Base-by-base conservation (phyloP, 1,284 basidiomycete species). In the Cystobasidium sp. region DNA sequence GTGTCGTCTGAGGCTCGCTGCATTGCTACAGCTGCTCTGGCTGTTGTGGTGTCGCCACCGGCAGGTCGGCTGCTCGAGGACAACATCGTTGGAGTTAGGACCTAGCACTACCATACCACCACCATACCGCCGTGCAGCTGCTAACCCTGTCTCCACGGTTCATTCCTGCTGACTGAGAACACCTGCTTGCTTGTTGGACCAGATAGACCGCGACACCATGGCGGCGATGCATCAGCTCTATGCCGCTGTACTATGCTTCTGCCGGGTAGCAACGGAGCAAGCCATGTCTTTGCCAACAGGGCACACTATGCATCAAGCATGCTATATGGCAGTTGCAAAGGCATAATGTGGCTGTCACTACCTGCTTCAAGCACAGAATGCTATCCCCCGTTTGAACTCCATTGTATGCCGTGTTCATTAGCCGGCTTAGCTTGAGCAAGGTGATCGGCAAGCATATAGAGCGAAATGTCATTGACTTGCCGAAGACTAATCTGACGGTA, bases 191-290 rank as follows among this genome's bases (percentile, higher is more conserved):
- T 31, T 31, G 31, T 31, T 31, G 31, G 31, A 31, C 31, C 5
- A 31, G 31, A 31, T 31, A 31, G 31, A 31, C n/a, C 51, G 2
- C 14, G 22, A 14, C 24, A 12, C 39, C 37, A n/a, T 12, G 9
- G 37, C 20, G 43, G 14, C 8, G 1, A 16, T 18, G 16, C 43
- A 18, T 9, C 6, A 14, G 39, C 56, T n/a, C 9, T 31, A 7
- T 56, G 22, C 22, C 10, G 14, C 55, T 31, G 31, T 56, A 41
- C 43, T 39, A 58, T 58, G 55, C 55, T 37, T 16, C 9, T 59
- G 56, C 39, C 56, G 56, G 56, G n/a, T 59, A 59, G 56, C 56
- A 59, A 59, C 56, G 56, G 56, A 41, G n/a, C 8, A 41, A n/a
- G 39, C 37, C 37, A 6, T n/a, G 46, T 49, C n/a, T 3, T 6